A percentile compares a stretch with the other conserved stretches of the same genome.
phyloP scores from a whole-genome alignment of 768 basidiomycete genomes.

The Mycena polygramma region DNA sequence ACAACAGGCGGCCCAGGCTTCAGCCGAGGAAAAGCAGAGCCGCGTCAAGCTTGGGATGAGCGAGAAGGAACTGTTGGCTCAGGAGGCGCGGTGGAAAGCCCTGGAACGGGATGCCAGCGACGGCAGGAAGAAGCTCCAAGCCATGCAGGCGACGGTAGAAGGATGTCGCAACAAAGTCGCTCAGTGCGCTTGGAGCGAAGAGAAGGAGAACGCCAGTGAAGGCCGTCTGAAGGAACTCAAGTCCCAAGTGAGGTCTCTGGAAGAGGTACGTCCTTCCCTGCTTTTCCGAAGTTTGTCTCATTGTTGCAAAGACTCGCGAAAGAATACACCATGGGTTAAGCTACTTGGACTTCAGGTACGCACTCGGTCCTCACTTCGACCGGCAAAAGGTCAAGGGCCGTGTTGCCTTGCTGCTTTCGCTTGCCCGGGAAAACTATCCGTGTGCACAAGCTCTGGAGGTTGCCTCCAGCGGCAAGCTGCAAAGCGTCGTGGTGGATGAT shows the following conservation, averaged over 20 bases:
- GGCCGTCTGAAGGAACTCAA: constrained; percentile 64
- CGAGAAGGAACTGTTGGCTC: constrained; percentile 80
- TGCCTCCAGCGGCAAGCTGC: constrained; percentile 89
- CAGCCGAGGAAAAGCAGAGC: constrained; percentile 88
- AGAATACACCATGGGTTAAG: constrained; percentile 73
- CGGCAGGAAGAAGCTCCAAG: constrained; percentile 75
- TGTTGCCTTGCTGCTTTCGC: constrained; percentile 88
- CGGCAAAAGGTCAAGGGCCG: constrained; percentile 90
- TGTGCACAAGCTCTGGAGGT: constrained; percentile 94
- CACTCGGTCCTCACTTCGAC: constrained; percentile 86
- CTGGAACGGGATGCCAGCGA: constrained; percentile 89
- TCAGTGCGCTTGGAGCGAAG: constrained; percentile 80
- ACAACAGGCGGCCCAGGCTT: constrained; percentile 77
- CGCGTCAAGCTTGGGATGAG: constrained; percentile 81
- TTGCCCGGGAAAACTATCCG: constrained; percentile 76
- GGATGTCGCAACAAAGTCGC: constrained; percentile 64
- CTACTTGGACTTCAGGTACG: constrained; percentile 87
- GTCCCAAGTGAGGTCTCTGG: constrained; percentile 65
- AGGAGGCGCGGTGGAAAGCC: constrained; percentile 86
- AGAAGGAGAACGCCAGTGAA: constrained; percentile 75
- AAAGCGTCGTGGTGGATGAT: constrained; percentile 94
- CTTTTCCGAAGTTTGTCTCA: constrained; percentile 28
- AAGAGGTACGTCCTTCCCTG: constrained; percentile 65
- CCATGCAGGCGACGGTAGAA: constrained; percentile 69
- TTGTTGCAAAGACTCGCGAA: constrained; percentile 72